These are phyloP conservation scores for Eimeria acervulina DNA, from an alignment of 169 alveolate genomes.

Conservation along the genomic window DNA sequence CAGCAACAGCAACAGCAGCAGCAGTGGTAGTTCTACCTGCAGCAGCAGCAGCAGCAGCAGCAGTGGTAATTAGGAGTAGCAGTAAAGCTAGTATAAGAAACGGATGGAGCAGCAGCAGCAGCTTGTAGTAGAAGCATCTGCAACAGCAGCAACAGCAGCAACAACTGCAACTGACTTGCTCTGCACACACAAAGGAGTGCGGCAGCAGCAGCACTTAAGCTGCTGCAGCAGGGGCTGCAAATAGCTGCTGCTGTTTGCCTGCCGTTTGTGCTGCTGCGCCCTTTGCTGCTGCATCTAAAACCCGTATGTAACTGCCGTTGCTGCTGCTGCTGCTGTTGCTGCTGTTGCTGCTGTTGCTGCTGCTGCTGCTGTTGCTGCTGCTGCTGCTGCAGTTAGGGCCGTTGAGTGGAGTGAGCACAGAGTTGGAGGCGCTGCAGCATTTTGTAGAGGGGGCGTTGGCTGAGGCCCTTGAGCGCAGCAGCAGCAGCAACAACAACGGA, in stretches of 20 bases:
- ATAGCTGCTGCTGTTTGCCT: no score
- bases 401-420: conserved; percentile 15
- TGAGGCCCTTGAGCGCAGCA: no score
- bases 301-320: not conserved
- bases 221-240: no score
- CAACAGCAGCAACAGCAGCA: not conserved
- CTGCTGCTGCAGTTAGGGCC: conserved; percentile 27
- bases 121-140: no score
- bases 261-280: no score
- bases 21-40: no score
- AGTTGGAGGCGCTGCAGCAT: conserved; percentile 34
- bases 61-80: not conserved
- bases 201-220: no score
- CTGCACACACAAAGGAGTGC: not conserved
- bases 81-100: not conserved
- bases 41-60: not conserved
- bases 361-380: conserved; percentile 31
- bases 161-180: not conserved
- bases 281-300: not conserved
- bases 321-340: conserved; percentile 35
- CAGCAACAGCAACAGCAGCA: not conserved
- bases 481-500: no score
- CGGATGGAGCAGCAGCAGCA: not conserved
- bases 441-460: not conserved
- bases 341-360: conserved; percentile 20